A percentile compares a stretch with the other conserved stretches of the same genome.
Conservation (phyloP, 1,284 basidiomycete genomes). For the Boletus holoroseus region DNA sequence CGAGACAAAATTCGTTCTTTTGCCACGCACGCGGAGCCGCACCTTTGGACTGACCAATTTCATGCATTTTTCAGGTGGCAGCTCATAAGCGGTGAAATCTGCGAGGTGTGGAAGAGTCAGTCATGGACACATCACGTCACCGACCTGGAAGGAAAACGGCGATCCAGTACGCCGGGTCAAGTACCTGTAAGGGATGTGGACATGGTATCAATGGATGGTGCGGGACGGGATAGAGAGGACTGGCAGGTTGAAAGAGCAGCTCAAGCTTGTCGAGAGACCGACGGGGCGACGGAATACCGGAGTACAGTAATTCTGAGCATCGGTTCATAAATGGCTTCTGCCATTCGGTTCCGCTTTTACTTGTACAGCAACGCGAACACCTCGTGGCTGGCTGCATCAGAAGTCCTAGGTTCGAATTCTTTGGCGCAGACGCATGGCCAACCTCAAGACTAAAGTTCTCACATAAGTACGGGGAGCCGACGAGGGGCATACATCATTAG, state of each 20-base stretch:
- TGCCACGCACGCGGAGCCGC: constrained; percentile 7
- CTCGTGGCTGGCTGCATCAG: neutral
- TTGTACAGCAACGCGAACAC: neutral
- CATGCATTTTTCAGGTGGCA: constrained; percentile 13
- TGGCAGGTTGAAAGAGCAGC: neutral
- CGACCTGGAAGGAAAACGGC: neutral
- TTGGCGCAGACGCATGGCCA: neutral
- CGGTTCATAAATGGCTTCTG: neutral
- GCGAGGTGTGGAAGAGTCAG: neutral
- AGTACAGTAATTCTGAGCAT: neutral
- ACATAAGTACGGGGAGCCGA: neutral
- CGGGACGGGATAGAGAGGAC: neutral
- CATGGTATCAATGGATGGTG: neutral
- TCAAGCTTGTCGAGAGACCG: neutral
- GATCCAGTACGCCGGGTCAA: neutral
- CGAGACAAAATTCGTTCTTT: constrained; percentile 9
- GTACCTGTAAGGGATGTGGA: constrained; percentile 7
- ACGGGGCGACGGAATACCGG: too few species aligned
- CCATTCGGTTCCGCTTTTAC: neutral
- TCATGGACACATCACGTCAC: neutral
- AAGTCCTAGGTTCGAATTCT: neutral
- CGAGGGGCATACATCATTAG: neutral
- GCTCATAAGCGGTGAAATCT: constrained; percentile 15
- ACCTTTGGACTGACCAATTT: constrained; percentile 10
- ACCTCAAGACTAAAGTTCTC: neutral